Evolutionary conservation across 2,329 filamentous ascomycete species (phyloP).

Genomic region (Macroventuria anomochaeta): DNA sequence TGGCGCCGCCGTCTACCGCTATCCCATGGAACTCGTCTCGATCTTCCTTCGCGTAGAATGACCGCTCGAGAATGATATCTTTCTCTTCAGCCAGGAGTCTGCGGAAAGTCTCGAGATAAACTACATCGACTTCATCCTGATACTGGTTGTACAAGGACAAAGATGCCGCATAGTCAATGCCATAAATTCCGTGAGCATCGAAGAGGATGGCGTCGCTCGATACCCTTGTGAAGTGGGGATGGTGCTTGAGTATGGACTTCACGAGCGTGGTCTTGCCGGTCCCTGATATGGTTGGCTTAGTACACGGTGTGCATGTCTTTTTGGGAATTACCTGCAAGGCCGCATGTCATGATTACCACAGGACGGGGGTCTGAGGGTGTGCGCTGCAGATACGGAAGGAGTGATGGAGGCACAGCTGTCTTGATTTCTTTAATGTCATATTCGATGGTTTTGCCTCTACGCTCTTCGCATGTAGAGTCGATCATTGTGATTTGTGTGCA

Average conservation of each 20-base stretch:
- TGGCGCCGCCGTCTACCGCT: constrained; percentile 8
- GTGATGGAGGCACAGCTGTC: neutral
- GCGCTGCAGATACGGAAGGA: constrained; percentile 1
- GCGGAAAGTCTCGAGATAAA: constrained; percentile 7
- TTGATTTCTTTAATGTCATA: neutral
- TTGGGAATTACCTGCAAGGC: constrained; percentile 11
- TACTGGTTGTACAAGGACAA: constrained; percentile 8
- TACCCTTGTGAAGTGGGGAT: constrained; percentile 11
- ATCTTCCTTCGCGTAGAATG: constrained; percentile 22
- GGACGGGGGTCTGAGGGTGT: constrained; percentile 5
- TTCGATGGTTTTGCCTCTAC: neutral
- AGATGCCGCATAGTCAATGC: constrained; percentile 17
- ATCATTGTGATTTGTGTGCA: neutral
- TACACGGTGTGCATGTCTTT: no score
- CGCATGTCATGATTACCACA: constrained; percentile 17
- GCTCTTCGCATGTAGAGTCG: neutral
- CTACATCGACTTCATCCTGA: constrained; percentile 8
- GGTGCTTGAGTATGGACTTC: constrained; percentile 2
- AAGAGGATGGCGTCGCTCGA: constrained; percentile 19
- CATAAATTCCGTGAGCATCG: constrained; percentile 16
- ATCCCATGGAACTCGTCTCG: constrained; percentile 11
- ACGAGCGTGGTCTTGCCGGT: constrained; percentile 21
- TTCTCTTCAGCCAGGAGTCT: neutral
- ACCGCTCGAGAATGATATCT: constrained; percentile 19
- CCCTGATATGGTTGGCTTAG: neutral